Evolutionary conservation across 495 filamentous ascomycete species (phyloP), one percentile per base, ranked within the genome.

Genomic region (Margaritispora aquatica): DNA sequence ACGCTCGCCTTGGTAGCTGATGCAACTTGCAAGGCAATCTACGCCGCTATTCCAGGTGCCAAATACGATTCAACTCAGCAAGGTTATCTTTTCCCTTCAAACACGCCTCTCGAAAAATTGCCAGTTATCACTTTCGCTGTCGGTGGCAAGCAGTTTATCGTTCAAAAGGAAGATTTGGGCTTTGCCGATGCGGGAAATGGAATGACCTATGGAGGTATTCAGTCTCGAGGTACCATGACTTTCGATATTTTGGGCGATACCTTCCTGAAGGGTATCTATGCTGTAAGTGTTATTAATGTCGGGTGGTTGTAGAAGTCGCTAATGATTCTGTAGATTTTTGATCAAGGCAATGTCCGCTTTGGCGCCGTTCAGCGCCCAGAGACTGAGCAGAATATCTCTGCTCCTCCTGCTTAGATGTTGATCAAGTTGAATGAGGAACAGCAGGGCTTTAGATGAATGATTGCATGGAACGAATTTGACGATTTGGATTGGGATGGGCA

Each of bases 181-280:
- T 90, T 90, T 60, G 82, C 63, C 22, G 63, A 66, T 55, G 66
- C 61, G 20, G 63, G 63, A 2, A 61, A 68, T 21, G 63, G 63
- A 1, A 79, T 80, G 68, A 75, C 80, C 59, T 93, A 89, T 68
- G 89, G 88, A 15, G 87, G 87, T 7, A 85, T 93, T 46, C 89
- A 93, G 74, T 85, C 80, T 19, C 77, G 88, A 34, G 88, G 88
- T 13, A 68, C 71, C 55, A 76, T 83, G 72, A 70, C 75, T 10
- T 85, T 90, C 61, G 87, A 93, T 68, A 88, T 93, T 53, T 73
- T 90, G 20, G 89, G 89, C 21, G 85, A 85, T 66, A 83, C 82
- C 1, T 90, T 88, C 68, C 70, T 92, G 70, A 89, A 88, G 77
- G 81, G 78, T n/a, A 74, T 89, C 51, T 91, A 90, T 69, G 84